Base-by-base conservation (phyloP, 257 asterid genomes). In the Solanum gracilifrons region DNA sequence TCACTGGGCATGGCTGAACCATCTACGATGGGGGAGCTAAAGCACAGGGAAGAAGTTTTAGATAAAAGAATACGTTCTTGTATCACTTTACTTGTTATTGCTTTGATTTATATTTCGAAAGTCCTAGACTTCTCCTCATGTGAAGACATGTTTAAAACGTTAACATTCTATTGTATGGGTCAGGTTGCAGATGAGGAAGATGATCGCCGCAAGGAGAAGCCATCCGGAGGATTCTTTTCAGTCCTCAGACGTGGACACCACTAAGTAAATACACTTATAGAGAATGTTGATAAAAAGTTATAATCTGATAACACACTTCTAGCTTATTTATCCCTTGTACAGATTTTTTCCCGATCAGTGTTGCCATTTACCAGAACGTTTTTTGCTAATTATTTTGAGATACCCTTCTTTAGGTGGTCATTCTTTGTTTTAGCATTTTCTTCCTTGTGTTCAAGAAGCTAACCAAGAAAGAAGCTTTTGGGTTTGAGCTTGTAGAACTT, bases 171-270 rank as follows among this genome's bases (percentile, higher is more conserved):
- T 43, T 79, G 25, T 90, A 55, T 85, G 89, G 33, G 33, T 87
- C 95, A 97, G 99, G 97, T 95, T 48, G 98, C 92, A 68, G 93
- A 90, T 20, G 99, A 94, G 39, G 97, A 93, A 72, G 96, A 91
- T 55, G 95, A 95, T 74, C 93, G 91, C 46, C 94, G 93, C 37
- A 95, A 93, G 92, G 99, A 95, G 86, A 95, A 93, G 68, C 25
- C 85, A 89, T 86, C 95, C 10, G 94, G 95, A 88, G 97, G 99
- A 36, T 93, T 96, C 84, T 95, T 95, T 88, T 94, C 99, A 23
- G 86, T 95, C 33, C 92, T 95, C 85, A 92, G 98, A 83, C 96
- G 94, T 12, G 96, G 95, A 69, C 94, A 93, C 89, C 92, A 94
- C 90, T 93, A 89, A 93, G 83, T 68, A 13, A 31, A 37, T 64